A percentile compares a stretch with the other conserved stretches of the same genome.
Evolutionary conservation across 495 filamentous ascomycete genomes (phyloP).

Genomic region (Xylaria intraflava): DNA sequence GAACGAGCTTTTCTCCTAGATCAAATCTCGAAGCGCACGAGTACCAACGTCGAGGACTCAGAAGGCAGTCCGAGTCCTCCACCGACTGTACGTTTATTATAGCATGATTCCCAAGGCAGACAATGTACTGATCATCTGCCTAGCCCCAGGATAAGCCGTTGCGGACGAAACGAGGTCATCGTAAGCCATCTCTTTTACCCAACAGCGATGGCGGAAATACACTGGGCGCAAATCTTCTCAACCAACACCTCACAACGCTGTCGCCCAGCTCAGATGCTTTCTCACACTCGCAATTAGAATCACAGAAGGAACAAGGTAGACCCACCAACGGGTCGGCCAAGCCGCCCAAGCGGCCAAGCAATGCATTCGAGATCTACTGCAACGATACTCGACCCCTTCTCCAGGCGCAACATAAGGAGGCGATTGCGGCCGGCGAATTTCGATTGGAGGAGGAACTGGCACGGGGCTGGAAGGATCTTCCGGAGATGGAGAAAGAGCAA

Average conservation of each 20-base stretch:
- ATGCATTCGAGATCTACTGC: conserved; percentile 48
- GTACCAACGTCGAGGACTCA: conserved; percentile 68
- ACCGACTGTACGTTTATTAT: conserved; percentile 54
- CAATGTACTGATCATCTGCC: conserved; percentile 17
- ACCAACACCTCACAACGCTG: conserved; percentile 35
- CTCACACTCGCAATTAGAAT: conserved; percentile 30
- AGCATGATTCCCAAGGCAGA: conserved; percentile 9
- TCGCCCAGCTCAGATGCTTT: conserved; percentile 45
- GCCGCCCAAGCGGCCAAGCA: conserved; percentile 37
- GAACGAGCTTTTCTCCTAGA: conserved; percentile 87
- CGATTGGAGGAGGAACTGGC: conserved; percentile 42
- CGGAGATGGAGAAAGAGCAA: conserved; percentile 38
- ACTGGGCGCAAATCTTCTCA: conserved; percentile 33
- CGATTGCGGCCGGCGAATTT: conserved; percentile 31
- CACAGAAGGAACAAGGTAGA: conserved; percentile 24
- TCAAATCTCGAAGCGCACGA: conserved; percentile 76
- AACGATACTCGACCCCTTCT: conserved; percentile 36
- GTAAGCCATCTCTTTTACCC: conserved; percentile 44
- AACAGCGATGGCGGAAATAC: conserved; percentile 24
- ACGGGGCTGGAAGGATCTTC: conserved; percentile 43
- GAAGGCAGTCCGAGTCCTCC: conserved; percentile 67
- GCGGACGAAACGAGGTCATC: conserved; percentile 73
- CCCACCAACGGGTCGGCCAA: conserved; percentile 24
- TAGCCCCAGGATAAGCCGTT: conserved; percentile 89
- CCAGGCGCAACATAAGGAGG: conserved; percentile 31